Base-by-base conservation (phyloP, 371 early-diverging fungal genomes). In the Gilbertella persicaria region DNA sequence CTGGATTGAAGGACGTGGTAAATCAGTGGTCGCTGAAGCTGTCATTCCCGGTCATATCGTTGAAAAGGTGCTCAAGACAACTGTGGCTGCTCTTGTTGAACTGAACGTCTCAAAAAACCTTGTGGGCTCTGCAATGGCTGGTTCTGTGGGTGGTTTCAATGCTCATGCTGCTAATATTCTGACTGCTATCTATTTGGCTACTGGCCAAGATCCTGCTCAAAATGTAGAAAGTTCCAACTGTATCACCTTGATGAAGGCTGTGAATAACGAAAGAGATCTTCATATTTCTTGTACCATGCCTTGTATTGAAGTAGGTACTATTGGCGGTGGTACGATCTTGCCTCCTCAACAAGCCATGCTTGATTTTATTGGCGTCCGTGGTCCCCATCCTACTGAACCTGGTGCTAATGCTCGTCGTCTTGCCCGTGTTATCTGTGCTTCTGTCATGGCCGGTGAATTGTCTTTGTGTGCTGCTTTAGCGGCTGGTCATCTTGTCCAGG, bases 161-260 rank as follows among this genome's bases (percentile, higher is more conserved):
- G 95, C 95, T 4, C 97, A 96, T 60, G 96, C 97, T 5, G 93
- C 96, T 58, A 97, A 97, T 58, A 95, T 93, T 45, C 67, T 97
- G 53, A 95, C 97, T 0, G 96, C 96, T 24, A 76, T 97, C 9
- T 97, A 86, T 67, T 45, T 97, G 17, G 98, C 98, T 2, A 93
- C 96, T 9, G 97, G 97, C 26, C 98, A 97, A 72, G 98, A 97
- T 64, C 95, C 96, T 7, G 98, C 96, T 12, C 98, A 97, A 67
- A 94, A 95, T 58, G 94, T 97, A 21, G 97, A 97, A 67, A 87
- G 89, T 36, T 91, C 92, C 13, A 89, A 88, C 54, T 98, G 98
- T 72, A 92, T 97, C 45, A 93, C 97, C 0, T 62, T 94, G 59
- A 98, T 98, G 97, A 90, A 94, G 67, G 85, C 90, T 25, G 73